Evolutionary conservation across 2,329 filamentous ascomycete genomes (phyloP), one percentile per base, ranked within the genome.

Genomic region (Aureobasidium leucospermi): DNA sequence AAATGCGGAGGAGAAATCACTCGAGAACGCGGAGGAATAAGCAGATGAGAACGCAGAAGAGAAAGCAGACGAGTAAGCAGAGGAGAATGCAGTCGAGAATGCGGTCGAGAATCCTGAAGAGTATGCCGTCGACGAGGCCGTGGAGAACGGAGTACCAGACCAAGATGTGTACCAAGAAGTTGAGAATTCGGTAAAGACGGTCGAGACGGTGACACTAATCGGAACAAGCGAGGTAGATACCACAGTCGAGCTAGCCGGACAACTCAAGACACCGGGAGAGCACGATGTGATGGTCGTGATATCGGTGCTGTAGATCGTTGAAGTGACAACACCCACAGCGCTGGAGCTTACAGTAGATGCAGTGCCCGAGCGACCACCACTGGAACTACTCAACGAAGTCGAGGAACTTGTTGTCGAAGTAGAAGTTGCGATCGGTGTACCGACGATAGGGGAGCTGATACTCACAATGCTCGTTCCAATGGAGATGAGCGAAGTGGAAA

Each of bases 181-280:
- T 2, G 43, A 58, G 36, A 48, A 58, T 6, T 43, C 23, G 3
- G 52, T 45, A n/a, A 28, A 47, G 7, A 57, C 34, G 1, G 53
- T 57, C 19, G 53, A 57, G n/a, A 58, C 34, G 11, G 34, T 41
- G 9, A 58, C 43, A 34, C 55, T 58, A 36, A 49, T 49, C 7
- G 55, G 55, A 6, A 58, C 55, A 15, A 58, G 45, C 23, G 45
- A 48, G 28, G 55, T 58, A 16, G 55, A 58, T 10, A 58, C 32
- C 1, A 58, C 23, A 1, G 55, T 58, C 8, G 55, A 58, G 45
- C 45, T 49, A 2, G 55, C 55, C 1, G 73, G 72, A 49, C 55
- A 48, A 11, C 45, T 49, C 9, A 42, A 36, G 4, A 58, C 55
- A 16, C 45, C 58, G 9, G 59, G 36, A 16, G 57, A 45, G 47